Percentiles rank a stretch among this genome's conserved stretches.
These are phyloP conservation scores for Hortaea werneckii DNA, from an alignment of 2,329 filamentous ascomycete genomes.

Conservation along the genomic window DNA sequence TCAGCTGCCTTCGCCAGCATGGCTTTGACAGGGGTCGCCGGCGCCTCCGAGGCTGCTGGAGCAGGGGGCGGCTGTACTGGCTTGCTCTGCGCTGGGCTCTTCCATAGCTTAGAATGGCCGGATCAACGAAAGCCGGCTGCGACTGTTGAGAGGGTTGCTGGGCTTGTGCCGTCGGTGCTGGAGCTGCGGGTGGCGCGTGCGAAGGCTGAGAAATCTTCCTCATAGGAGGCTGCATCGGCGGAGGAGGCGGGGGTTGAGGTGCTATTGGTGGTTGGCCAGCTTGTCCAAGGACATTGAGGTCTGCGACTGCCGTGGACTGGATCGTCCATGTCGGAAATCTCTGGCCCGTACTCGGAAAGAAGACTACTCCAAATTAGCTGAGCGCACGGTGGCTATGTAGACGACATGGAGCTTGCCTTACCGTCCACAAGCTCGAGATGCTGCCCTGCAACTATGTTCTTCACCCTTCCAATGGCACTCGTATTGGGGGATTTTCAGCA, in stretches of 20 bases:
- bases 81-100: conserved; percentile 19
- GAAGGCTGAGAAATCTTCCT: background rate
- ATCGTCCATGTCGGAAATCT: conserved; percentile 44
- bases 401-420: conserved; percentile 25
- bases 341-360: conserved; percentile 45
- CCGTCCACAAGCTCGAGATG: conserved; percentile 64
- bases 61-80: conserved; percentile 5
- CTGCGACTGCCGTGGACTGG: conserved; percentile 48
- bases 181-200: background rate
- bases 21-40: conserved; percentile 35
- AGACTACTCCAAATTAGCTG: conserved; percentile 33
- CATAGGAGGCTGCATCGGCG: background rate
- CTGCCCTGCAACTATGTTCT: conserved; percentile 54
- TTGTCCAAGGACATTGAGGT: conserved; percentile 41
- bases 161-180: background rate
- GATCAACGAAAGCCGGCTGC: conserved; percentile 56
- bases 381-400: too few relatives aligned
- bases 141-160: conserved; percentile 19
- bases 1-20: conserved; percentile 25
- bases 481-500: conserved; percentile 56
- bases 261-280: conserved; percentile 6
- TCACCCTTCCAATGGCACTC: conserved; percentile 59
- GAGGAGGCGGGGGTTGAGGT: conserved; percentile 1
- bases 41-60: conserved; percentile 17
- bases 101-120: conserved; percentile 66